phyloP scores from a whole-genome alignment of 2,329 filamentous ascomycete genomes.

The Cladosporium velox region DNA sequence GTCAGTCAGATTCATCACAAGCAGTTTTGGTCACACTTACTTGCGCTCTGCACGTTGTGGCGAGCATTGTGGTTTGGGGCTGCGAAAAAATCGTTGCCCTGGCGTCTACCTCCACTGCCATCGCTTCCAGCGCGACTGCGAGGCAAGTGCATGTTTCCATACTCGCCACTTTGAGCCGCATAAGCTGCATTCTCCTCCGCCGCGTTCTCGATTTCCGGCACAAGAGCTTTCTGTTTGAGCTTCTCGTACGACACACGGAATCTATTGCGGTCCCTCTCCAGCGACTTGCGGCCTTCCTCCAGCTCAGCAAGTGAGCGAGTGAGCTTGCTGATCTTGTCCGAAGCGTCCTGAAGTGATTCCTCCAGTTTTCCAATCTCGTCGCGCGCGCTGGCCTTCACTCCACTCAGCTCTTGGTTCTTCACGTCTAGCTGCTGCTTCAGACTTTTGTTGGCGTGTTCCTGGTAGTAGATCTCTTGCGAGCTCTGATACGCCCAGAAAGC shows the following conservation, averaged over 20 bases:
- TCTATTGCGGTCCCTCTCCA: constrained; percentile 13
- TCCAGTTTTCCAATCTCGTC: constrained; percentile 13
- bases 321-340: constrained; percentile 12
- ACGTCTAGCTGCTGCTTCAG: constrained; percentile 52
- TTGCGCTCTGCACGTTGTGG: constrained; percentile 23
- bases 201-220: constrained; percentile 56
- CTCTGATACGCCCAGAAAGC: constrained; percentile 87
- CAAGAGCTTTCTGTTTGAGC: constrained; percentile 58
- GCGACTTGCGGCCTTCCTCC: constrained; percentile 15
- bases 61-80: constrained; percentile 24
- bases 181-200: constrained; percentile 56
- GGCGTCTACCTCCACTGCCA: constrained; percentile 26
- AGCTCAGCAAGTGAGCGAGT: constrained; percentile 11
- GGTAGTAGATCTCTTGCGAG: constrained; percentile 72
- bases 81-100: constrained; percentile 2
- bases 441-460: constrained; percentile 60
- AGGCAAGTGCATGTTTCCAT: not conserved
- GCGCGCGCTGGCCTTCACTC: constrained; percentile 6
- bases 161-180: constrained; percentile 40
- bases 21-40: constrained; percentile 21
- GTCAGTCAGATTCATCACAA: not conserved
- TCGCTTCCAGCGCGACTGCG: constrained; percentile 26
- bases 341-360: constrained; percentile 6
- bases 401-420: constrained; percentile 70
- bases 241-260: constrained; percentile 47